Evolutionary conservation across 2,329 filamentous ascomycete genomes (phyloP), one percentile per base, ranked within the genome.

Genomic region (Ascosphaera pollenicola): DNA sequence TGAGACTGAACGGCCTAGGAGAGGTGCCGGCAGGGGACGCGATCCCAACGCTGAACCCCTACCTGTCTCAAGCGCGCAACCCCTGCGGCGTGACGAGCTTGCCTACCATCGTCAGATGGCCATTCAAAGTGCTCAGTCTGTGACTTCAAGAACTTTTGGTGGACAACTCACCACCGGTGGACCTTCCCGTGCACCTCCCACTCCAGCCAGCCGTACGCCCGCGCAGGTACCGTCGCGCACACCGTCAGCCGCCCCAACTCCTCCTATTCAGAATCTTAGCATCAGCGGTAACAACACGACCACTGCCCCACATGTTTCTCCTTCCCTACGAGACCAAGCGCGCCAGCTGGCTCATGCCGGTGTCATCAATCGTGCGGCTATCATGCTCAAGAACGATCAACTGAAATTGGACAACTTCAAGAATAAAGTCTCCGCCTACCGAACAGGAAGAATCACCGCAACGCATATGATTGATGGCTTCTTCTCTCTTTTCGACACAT

Each of bases 81-180:
- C 83, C 1, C 55, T 94, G 51, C 71, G 80, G 37, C 67, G 89
- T 52, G 89, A 91, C 45, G 83, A 95, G 56, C 62, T 93, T 39
- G 87, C 89, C 2, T 92, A 83, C 54, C 87, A 95, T 52, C 69
- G 89, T 38, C 83, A 92, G 51, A 75, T 92, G 66, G 85, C 84
- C 32, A 83, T 95, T 38, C 84, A 92, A 48, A 85, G 76, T 38
- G 77, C 83, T 1, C 83, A 91, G 51, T 82, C 83, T 0, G 69
- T 82, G 0, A 73, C 80, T 0, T 76, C 71, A 35, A 72, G 84
- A 35, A 83, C 74, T 2, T 94, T 94, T 60, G 84, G 85, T 35
- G 83, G 84, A 5, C 77, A 83, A 49, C 68, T 93, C 38, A 81
- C 93, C 38, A 81, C 66, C 16, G 51, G 57, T 39, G 56, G 67